Evolutionary conservation across 805 yeast genomes (phyloP).

Genomic region (Isabelozyma gotoi): DNA sequence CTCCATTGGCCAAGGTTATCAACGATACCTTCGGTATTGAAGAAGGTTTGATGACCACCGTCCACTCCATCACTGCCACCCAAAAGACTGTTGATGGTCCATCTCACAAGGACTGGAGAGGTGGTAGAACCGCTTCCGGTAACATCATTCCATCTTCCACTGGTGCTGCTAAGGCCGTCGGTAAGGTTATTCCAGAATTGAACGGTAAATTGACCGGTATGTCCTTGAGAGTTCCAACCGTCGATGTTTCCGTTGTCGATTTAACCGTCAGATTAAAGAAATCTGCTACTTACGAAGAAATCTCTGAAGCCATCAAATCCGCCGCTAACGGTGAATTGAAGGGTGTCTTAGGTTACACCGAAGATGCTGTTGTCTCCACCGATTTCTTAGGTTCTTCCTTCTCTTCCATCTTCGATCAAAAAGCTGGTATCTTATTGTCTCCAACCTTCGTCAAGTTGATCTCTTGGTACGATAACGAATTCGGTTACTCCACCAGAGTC

Average conservation of each 20-base stretch:
- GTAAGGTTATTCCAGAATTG: conserved; percentile 88
- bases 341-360: conserved; percentile 88
- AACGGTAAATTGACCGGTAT: conserved; percentile 94
- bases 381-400: conserved; percentile 83
- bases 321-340: conserved; percentile 76
- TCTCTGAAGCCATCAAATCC: conserved; percentile 70
- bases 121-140: conserved; percentile 95
- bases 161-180: conserved; percentile 98
- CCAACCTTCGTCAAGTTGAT: conserved; percentile 88
- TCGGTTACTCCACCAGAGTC: conserved; percentile 94
- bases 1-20: conserved; percentile 89
- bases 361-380: conserved; percentile 87
- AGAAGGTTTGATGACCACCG: conserved; percentile 94
- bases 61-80: conserved; percentile 94
- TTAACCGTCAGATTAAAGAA: conserved; percentile 80
- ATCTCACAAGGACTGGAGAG: conserved; percentile 98
- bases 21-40: conserved; percentile 84
- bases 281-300: conserved; percentile 79
- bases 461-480: conserved; percentile 96
- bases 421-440: conserved; percentile 86
- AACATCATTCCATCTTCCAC: conserved; percentile 95
- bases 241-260: conserved; percentile 91
- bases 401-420: conserved; percentile 88
- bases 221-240: conserved; percentile 92
- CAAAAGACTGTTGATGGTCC: conserved; percentile 97